Evolutionary conservation across 2,329 filamentous ascomycete species (phyloP), one percentile per base, ranked within the genome.

Genomic region (Penicillium vulpinum): DNA sequence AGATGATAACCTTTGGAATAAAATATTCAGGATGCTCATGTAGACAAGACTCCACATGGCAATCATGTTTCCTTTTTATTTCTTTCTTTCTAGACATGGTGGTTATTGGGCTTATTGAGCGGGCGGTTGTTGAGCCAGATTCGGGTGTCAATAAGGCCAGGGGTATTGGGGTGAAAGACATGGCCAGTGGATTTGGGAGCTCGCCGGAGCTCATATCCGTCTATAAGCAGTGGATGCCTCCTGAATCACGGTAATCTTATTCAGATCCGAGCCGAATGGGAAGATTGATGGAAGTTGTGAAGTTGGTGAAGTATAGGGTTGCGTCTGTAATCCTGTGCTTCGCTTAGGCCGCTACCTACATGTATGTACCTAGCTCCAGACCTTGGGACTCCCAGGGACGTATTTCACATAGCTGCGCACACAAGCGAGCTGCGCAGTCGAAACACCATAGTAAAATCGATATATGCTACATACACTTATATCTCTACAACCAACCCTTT

Each of bases 61-160:
- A 38, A 52, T 29, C 46, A 66, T 60, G 43, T 13, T 43, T 51
- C 45, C 29, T 50, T 61, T 61, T 61, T 40, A 54, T 51, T 10
- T 22, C 16, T 46, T 50, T 47, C 35, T 38, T 58, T 35, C n/a
- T 9, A 46, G 31, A 38, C 36, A 56, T 56, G 48, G 21, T 40
- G 35, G 16, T 18, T 33, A 43, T 50, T 43, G 46, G 31, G 31
- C 16, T n/a, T 55, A 48, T 56, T 46, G 31, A 57, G 39, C 36
- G 26, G 40, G 33, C 28, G 18, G 50, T 41, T 38, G 36, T 48
- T 47, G 46, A 41, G 38, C 63, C 54, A 35, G 22, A 62, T 62
- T 58, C 18, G 51, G 62, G 50, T 55, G 21, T 63, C 48, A 59
- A 66, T 66, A 66, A 56, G 52, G 26, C 11, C 29, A n/a, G 40